Base-by-base conservation (phyloP, 73 alveolate species). In the Urostyla sp. region DNA sequence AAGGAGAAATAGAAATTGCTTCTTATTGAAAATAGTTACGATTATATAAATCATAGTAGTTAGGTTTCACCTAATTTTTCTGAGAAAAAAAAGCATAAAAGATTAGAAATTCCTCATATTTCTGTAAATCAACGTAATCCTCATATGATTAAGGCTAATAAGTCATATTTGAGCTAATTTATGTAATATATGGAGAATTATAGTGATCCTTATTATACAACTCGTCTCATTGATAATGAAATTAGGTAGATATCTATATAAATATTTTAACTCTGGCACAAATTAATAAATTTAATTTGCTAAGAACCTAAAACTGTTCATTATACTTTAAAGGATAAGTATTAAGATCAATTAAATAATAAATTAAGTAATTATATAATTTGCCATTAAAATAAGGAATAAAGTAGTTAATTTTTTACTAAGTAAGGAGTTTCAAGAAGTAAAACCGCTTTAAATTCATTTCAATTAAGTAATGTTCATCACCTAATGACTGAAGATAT, bases 251-350 rank as follows among this genome's bases (percentile, higher is more conserved):
- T 63, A 13, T 63, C 79, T 13, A 60, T 63, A 1, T 38, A 63
- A 31, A 63, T 63, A 10, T 63, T 63, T 21, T 20, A 63, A 63
- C 40, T 63, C 11, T 63, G 79, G 79, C 79, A 63, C 44, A 28
- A 43, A 23, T 48, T 63, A 3, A 63, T 63, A 4, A 63, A 63
- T 38, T 43, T 63, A 1, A 43, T 43, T 31, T 63, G 79, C 21
- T 37, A 60, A 24, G 79, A 63, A 43, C 79, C 60, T 16, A 43
- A 4, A 10, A 38, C 30, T 8, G 26, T 63, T 7, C 37, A 63
- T 43, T 2, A 6, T 5, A 10, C 10, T 0, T 48, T 63, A 24
- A 63, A 31, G 23, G 43, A 27, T 10, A 63, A 63, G 24, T 38
- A 40, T 38, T 8, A 6, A 5, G 44, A 63, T 23, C 1, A 63